Percentiles rank a stretch among this genome's conserved stretches.
phyloP scores from a whole-genome alignment of 306 rosid species.

The Ormosia emarginata region DNA sequence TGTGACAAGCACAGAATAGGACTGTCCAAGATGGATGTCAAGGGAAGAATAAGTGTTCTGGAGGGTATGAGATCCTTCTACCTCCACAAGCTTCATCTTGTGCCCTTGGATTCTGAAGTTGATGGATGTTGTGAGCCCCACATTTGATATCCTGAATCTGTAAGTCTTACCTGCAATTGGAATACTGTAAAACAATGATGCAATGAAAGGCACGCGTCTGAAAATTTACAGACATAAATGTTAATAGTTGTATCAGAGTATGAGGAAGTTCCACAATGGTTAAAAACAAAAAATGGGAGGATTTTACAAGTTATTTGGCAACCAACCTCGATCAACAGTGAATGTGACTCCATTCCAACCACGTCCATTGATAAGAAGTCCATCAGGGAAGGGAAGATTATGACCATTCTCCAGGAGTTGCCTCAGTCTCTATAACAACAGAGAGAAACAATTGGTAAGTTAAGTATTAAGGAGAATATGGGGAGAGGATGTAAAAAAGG shows the following conservation, averaged over 20 bases:
- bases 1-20: slow-evolving; percentile 86
- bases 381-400: slow-evolving; percentile 84
- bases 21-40: slow-evolving; percentile 90
- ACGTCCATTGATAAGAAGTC: slow-evolving; percentile 87
- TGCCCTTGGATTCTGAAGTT: slow-evolving; percentile 95
- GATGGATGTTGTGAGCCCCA: slow-evolving; percentile 84
- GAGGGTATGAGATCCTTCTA: slow-evolving; percentile 96
- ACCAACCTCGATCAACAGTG: slow-evolving; percentile 82
- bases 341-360: slow-evolving; percentile 93
- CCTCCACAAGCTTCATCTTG: slow-evolving; percentile 76
- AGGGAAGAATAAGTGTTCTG: slow-evolving; percentile 73
- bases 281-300: not conserved
- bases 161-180: slow-evolving; percentile 73
- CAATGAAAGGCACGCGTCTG: not conserved
- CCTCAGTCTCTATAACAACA: slow-evolving; percentile 55
- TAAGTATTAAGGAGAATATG: not conserved
- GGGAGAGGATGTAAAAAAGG: not conserved
- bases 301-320: not conserved
- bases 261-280: slow-evolving; percentile 3
- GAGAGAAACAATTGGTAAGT: not conserved
- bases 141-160: slow-evolving; percentile 91
- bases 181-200: not conserved
- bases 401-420: slow-evolving; percentile 66
- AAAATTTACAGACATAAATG: not conserved
- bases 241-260: not conserved